Evolutionary conservation across 2,329 filamentous ascomycete species (phyloP).

Genomic region (Pseudogymnoascus sp.): DNA sequence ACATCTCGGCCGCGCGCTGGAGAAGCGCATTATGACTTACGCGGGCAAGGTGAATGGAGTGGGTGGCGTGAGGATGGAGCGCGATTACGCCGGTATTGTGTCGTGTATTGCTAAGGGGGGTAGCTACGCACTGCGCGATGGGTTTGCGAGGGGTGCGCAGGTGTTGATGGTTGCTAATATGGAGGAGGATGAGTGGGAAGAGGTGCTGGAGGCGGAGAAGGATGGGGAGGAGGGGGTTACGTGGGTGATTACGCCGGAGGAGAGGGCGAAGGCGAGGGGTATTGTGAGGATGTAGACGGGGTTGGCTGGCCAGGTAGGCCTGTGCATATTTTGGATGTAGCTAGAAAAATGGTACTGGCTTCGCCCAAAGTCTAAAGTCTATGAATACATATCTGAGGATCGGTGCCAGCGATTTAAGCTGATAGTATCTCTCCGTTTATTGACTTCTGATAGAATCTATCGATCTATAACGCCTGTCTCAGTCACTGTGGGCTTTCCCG

Average conservation of each 20-base stretch:
- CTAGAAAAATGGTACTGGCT: too few relatives aligned
- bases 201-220: slow-evolving; percentile 45
- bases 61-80: slow-evolving; percentile 74
- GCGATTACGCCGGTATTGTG: slow-evolving; percentile 73
- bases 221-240: slow-evolving; percentile 57
- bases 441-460: too few relatives aligned
- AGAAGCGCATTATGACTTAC: slow-evolving; percentile 79
- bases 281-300: slow-evolving; percentile 42
- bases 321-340: neutral
- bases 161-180: slow-evolving; percentile 83
- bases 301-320: neutral
- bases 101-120: slow-evolving; percentile 56
- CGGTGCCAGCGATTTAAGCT: too few relatives aligned
- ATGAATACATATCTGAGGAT: too few relatives aligned
- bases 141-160: slow-evolving; percentile 69
- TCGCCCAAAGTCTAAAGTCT: too few relatives aligned
- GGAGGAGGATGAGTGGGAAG: slow-evolving; percentile 94
- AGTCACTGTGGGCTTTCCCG: neutral
- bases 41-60: slow-evolving; percentile 68
- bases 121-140: slow-evolving; percentile 69
- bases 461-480: neutral
- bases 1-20: slow-evolving; percentile 69
- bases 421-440: too few relatives aligned
- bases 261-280: slow-evolving; percentile 62
- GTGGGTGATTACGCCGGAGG: slow-evolving; percentile 65